These are phyloP conservation scores for Punctularia strigosozonata DNA, from an alignment of 768 basidiomycete genomes.

Conservation along the genomic window DNA sequence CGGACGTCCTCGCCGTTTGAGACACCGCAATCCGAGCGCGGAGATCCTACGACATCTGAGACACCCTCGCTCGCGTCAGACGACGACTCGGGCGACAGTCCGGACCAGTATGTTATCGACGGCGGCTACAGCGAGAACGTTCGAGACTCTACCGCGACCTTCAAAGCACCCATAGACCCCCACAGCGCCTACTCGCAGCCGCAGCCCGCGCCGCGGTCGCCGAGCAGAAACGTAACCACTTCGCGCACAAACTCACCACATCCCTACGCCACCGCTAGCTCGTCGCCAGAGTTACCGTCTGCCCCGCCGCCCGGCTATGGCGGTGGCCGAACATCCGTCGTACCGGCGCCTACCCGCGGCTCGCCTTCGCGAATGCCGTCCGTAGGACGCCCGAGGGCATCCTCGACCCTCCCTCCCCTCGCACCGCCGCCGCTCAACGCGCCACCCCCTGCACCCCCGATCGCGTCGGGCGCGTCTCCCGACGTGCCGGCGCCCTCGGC, in stretches of 20 bases:
- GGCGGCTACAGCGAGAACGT: too few relatives aligned
- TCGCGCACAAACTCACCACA: constrained; percentile 9
- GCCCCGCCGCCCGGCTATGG: background rate
- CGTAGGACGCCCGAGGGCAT: constrained; percentile 35
- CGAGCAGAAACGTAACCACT: too few relatives aligned
- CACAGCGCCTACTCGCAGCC: too few relatives aligned
- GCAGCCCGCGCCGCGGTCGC: too few relatives aligned
- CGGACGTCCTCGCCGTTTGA: constrained; percentile 38
- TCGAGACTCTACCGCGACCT: too few relatives aligned
- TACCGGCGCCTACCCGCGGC: constrained; percentile 13
- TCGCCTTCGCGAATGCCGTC: constrained; percentile 10
- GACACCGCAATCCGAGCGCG: constrained; percentile 37
- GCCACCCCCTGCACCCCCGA: constrained; percentile 45
- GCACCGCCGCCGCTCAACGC: constrained; percentile 52
- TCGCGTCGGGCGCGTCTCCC: constrained; percentile 12
- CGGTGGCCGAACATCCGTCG: constrained; percentile 8
- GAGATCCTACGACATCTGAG: constrained; percentile 26
- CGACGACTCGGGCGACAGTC: too few relatives aligned
- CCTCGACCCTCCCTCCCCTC: constrained; percentile 52
- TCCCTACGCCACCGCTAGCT: constrained; percentile 11
- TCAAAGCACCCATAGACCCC: too few relatives aligned
- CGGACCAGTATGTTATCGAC: too few relatives aligned
- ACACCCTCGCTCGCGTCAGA: constrained; percentile 3
- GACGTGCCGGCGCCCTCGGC: constrained; percentile 22
- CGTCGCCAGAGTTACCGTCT: background rate